Percentiles rank a stretch among this genome's conserved stretches.
Evolutionary conservation across 2,329 filamentous ascomycete genomes (phyloP).

Genomic region (Corynespora cassiicola): DNA sequence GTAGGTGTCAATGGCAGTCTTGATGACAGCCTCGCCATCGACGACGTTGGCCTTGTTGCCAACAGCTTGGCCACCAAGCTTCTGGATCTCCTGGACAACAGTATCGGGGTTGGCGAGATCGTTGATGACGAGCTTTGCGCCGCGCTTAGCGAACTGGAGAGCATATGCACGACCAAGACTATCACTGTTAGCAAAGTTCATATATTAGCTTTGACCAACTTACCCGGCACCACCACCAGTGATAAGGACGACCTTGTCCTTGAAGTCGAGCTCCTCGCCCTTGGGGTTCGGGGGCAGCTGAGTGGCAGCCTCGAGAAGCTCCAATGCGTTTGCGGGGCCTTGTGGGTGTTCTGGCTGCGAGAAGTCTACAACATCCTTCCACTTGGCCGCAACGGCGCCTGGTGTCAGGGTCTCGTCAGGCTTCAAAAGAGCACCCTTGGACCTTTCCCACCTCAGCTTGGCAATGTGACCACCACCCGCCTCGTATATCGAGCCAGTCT

Average conservation of each 20-base stretch:
- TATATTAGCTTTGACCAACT: constrained; percentile 3
- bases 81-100: constrained; percentile 91
- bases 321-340: constrained; percentile 87
- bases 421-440: constrained; percentile 86
- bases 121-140: constrained; percentile 90
- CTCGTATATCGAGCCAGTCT: constrained; percentile 92
- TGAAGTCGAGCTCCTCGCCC: constrained; percentile 42
- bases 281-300: constrained; percentile 38
- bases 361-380: constrained; percentile 88
- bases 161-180: constrained; percentile 90
- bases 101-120: constrained; percentile 91
- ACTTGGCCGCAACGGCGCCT: constrained; percentile 85
- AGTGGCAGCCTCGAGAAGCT: constrained; percentile 58
- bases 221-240: constrained; percentile 50
- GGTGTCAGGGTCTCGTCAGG: constrained; percentile 88
- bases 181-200: constrained; percentile 24
- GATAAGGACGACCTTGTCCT: constrained; percentile 45
- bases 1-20: constrained; percentile 90
- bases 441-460: constrained; percentile 94
- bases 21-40: constrained; percentile 89
- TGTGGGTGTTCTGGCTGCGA: constrained; percentile 81
- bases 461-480: constrained; percentile 90
- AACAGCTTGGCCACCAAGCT: constrained; percentile 85
- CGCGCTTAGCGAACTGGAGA: constrained; percentile 83
- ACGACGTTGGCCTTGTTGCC: constrained; percentile 94